Evolutionary conservation across 306 rosid species (phyloP).

Genomic region (Sphenostylis stenocarpa): DNA sequence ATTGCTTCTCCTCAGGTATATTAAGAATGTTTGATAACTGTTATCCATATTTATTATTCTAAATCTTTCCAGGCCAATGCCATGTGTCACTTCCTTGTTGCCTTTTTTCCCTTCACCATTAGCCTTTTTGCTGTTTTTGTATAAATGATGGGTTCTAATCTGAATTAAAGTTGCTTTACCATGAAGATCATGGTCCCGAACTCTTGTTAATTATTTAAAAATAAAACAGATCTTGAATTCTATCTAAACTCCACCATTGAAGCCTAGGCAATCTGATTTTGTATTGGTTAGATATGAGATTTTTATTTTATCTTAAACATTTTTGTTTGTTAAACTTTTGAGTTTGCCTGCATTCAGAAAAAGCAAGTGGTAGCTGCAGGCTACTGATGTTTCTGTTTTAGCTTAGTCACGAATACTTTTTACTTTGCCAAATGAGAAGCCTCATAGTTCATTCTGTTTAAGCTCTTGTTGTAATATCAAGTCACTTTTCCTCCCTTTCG

Average conservation of each 20-base stretch:
- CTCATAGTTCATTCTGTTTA: not conserved
- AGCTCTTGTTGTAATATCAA: not conserved
- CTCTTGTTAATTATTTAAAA: not conserved
- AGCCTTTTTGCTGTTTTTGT: not conserved
- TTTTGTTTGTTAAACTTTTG: not conserved
- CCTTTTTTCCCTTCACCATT: not conserved
- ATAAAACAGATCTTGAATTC: not conserved
- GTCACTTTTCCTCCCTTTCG: not conserved
- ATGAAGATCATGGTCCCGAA: not conserved
- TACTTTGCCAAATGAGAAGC: not conserved
- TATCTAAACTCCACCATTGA: not conserved
- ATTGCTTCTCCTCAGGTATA: slow-evolving; percentile 89
- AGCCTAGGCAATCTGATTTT: not conserved
- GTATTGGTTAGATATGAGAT: not conserved
- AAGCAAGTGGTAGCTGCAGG: not conserved
- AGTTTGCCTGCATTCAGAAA: not conserved
- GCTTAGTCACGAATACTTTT: not conserved
- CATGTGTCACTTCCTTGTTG: not conserved
- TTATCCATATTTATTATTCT: not conserved
- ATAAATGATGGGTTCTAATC: not conserved
- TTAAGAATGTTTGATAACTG: not conserved
- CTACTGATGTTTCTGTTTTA: too few species aligned
- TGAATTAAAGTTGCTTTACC: not conserved
- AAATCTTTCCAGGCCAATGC: not conserved
- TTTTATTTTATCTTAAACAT: not conserved